These are phyloP conservation scores for Penicillium diatomitis DNA, from an alignment of 495 filamentous ascomycete genomes.

Conservation along the genomic window DNA sequence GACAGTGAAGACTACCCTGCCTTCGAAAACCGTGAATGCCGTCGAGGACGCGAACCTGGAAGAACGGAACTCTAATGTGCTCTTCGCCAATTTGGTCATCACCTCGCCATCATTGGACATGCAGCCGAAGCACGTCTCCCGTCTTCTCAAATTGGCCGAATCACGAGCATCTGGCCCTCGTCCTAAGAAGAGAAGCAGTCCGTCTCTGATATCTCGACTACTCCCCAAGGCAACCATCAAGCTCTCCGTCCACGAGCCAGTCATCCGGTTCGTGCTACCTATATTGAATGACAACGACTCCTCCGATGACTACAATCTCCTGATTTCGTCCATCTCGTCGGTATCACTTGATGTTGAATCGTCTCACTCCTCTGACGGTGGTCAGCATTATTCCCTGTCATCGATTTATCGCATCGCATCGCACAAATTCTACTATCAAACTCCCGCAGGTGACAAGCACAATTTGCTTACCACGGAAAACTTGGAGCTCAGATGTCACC, in stretches of 20 bases:
- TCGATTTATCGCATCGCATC: slow-evolving; percentile 75
- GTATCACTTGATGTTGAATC: slow-evolving; percentile 89
- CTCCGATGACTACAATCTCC: slow-evolving; percentile 73
- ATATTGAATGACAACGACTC: slow-evolving; percentile 52
- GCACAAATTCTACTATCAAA: slow-evolving; percentile 94
- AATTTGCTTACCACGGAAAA: slow-evolving; percentile 78
- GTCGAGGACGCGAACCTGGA: slow-evolving; percentile 63
- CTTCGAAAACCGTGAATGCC: slow-evolving; percentile 84
- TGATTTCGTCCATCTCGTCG: slow-evolving; percentile 89
- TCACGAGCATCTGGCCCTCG: slow-evolving; percentile 44
- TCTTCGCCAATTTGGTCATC: slow-evolving; percentile 91
- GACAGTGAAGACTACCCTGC: slow-evolving; percentile 87
- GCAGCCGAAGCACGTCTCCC: slow-evolving; percentile 85
- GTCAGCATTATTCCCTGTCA: slow-evolving; percentile 75
- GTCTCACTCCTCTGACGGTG: slow-evolving; percentile 77
- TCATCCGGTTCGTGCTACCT: slow-evolving; percentile 79
- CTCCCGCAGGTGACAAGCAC: slow-evolving; percentile 66
- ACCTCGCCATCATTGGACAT: slow-evolving; percentile 94
- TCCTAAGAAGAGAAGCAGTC: slow-evolving; percentile 36
- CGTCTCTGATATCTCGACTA: slow-evolving; percentile 76
- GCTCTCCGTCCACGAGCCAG: slow-evolving; percentile 91
- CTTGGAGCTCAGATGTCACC: slow-evolving; percentile 73
- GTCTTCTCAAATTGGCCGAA: slow-evolving; percentile 67
- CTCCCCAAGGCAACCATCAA: slow-evolving; percentile 94
- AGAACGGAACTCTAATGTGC: slow-evolving; percentile 89